Evolutionary conservation across 148 eudicot species (phyloP).

Genomic region (Suaeda aralocaspica): DNA sequence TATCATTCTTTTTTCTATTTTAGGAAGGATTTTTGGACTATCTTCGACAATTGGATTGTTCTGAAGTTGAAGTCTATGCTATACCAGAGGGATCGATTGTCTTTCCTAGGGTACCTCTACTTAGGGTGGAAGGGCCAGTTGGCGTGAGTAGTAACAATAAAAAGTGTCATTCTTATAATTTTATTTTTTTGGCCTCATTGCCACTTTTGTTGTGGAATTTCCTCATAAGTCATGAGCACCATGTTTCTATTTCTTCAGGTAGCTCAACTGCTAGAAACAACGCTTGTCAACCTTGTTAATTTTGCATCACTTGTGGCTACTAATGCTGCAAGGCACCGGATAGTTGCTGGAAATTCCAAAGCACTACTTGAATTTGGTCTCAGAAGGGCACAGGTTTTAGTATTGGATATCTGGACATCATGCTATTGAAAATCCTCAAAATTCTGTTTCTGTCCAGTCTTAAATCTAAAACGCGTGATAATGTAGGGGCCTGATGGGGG

Average conservation of each 20-base stretch:
- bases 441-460: neutral
- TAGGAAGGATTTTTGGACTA: conserved; percentile 66
- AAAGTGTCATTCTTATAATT: conserved; percentile 6
- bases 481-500: conserved; percentile 96
- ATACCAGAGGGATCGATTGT: conserved; percentile 83
- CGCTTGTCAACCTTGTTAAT: conserved; percentile 87
- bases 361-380: conserved; percentile 90
- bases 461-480: neutral
- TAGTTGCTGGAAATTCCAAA: conserved; percentile 88
- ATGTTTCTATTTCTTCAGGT: conserved; percentile 40
- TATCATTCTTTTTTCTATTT: neutral
- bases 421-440: neutral
- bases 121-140: conserved; percentile 90
- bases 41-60: conserved; percentile 84
- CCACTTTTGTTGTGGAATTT: neutral
- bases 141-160: conserved; percentile 56
- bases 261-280: conserved; percentile 90
- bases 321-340: conserved; percentile 97
- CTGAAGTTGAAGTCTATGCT: conserved; percentile 81
- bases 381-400: conserved; percentile 83
- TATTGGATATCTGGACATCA: conserved; percentile 15
- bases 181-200: neutral
- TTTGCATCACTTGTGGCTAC: conserved; percentile 92
- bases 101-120: conserved; percentile 81
- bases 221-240: conserved; percentile 7